Base-by-base conservation (phyloP, 805 yeast species). In the Candida cerambycidarum region DNA sequence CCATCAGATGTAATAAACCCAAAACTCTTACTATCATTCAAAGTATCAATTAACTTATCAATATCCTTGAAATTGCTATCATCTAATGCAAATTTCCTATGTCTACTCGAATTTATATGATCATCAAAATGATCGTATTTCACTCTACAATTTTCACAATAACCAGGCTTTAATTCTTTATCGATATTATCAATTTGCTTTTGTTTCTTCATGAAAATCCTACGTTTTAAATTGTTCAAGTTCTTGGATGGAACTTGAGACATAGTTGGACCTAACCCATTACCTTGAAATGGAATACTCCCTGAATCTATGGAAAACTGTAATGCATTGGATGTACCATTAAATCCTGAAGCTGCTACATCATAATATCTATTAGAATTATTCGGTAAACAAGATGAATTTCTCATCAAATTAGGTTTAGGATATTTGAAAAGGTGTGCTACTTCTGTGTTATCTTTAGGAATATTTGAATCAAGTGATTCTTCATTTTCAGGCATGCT, bases 71-170 rank as follows among this genome's bases (percentile, higher is more conserved):
- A 92, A 59, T 89, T 87, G 11, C 65, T 60, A 54, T 79, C 80
- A 52, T 84, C 80, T 33, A 70, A 65, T 3, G 97, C 97, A 67
- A 89, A 90, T 41, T 79, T 77, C 38, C 85, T 71, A 60, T 92
- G 99, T 50, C 82, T 78, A 27, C 76, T 77, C 17, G 88, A 74
- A 21, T 57, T 55, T 31, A 88, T 77, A 59, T 92, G 99, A 44
- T 79, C 86, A 18, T 81, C 86, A 56, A 89, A 82, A 51, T 80
- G 79, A 39, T 85, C 90, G 58, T 85, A 92, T 58, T 83, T 83
- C 46, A 84, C 85, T 17, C 92, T 73, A 63, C 99, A 92, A 58
- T 92, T 92, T 59, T 92, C 99, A 65, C 99, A 92, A 62, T 87
- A 90, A 0, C 97, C 97, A 0, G 92, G 77, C 39, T 63, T 64